These are phyloP conservation scores for Fabrea salina DNA, from an alignment of 169 alveolate genomes.

Conservation along the genomic window DNA sequence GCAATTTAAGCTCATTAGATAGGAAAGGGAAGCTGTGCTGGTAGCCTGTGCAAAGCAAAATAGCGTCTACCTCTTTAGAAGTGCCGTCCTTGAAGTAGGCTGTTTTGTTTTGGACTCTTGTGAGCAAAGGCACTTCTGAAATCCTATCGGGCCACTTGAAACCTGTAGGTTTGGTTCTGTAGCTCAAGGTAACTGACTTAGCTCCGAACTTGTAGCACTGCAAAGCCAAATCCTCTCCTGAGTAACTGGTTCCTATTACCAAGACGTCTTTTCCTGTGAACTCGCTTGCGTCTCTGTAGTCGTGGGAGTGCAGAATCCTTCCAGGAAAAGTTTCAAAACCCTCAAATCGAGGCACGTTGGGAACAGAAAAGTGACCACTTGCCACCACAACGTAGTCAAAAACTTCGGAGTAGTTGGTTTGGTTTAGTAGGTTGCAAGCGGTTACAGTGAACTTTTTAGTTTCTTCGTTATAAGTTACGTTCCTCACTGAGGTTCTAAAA, in stretches of 20 bases:
- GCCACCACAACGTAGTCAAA: neutral
- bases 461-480: neutral
- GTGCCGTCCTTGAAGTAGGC: neutral
- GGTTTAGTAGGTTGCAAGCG: neutral
- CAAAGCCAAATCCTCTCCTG: neutral
- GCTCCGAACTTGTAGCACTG: neutral
- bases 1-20: neutral
- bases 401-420: neutral
- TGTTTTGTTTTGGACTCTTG: neutral
- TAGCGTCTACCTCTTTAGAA: neutral
- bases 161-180: neutral
- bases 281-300: neutral
- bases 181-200: neutral
- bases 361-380: neutral
- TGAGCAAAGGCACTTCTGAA: neutral
- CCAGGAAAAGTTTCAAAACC: neutral
- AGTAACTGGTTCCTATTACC: neutral
- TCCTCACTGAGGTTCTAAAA: neutral
- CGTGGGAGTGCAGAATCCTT: neutral
- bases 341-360: neutral
- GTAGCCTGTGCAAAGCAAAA: neutral
- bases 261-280: neutral
- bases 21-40: neutral
- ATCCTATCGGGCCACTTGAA: neutral
- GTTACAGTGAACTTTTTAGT: neutral